Evolutionary conservation across 2,329 filamentous ascomycete species (phyloP).

Genomic region (Aphanocladium album): DNA sequence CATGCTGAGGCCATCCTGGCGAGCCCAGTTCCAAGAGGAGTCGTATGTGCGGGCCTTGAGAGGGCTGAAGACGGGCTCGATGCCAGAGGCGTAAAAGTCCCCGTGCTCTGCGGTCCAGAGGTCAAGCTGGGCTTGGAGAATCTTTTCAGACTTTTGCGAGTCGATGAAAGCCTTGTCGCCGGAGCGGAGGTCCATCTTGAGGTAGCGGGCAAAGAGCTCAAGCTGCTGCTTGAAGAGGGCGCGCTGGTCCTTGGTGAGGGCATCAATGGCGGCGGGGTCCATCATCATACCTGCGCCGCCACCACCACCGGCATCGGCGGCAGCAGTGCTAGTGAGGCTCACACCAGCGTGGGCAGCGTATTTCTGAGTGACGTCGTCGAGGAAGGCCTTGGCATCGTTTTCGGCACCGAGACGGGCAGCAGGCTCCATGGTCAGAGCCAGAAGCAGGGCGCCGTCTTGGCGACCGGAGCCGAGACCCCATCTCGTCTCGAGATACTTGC

Average conservation of each 20-base stretch:
- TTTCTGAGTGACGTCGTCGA: slow-evolving; percentile 84
- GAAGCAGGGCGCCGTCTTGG: slow-evolving; percentile 83
- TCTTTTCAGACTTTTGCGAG: slow-evolving; percentile 77
- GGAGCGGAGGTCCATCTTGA: slow-evolving; percentile 95
- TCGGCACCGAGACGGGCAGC: slow-evolving; percentile 83
- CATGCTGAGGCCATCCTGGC: slow-evolving; percentile 96
- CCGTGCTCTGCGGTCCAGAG: slow-evolving; percentile 94
- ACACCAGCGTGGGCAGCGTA: slow-evolving; percentile 82
- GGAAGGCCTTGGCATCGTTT: slow-evolving; percentile 83
- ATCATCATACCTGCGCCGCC: slow-evolving; percentile 93
- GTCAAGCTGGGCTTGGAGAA: slow-evolving; percentile 89
- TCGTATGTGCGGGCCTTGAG: slow-evolving; percentile 96
- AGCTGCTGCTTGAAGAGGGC: slow-evolving; percentile 97
- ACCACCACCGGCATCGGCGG: slow-evolving; percentile 67
- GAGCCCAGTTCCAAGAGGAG: slow-evolving; percentile 98
- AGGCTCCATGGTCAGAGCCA: slow-evolving; percentile 92
- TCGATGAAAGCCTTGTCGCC: slow-evolving; percentile 89
- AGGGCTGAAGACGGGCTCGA: slow-evolving; percentile 87
- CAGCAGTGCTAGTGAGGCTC: slow-evolving; percentile 70
- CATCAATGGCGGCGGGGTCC: slow-evolving; percentile 95
- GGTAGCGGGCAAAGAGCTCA: slow-evolving; percentile 87
- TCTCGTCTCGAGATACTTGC: slow-evolving; percentile 90
- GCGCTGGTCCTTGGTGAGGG: slow-evolving; percentile 92
- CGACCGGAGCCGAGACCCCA: slow-evolving; percentile 85
- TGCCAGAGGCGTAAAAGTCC: slow-evolving; percentile 91